A percentile compares a stretch with the other conserved stretches of the same genome.
Evolutionary conservation across 441 rosid species (phyloP).

Genomic region (Gossypium laxum): DNA sequence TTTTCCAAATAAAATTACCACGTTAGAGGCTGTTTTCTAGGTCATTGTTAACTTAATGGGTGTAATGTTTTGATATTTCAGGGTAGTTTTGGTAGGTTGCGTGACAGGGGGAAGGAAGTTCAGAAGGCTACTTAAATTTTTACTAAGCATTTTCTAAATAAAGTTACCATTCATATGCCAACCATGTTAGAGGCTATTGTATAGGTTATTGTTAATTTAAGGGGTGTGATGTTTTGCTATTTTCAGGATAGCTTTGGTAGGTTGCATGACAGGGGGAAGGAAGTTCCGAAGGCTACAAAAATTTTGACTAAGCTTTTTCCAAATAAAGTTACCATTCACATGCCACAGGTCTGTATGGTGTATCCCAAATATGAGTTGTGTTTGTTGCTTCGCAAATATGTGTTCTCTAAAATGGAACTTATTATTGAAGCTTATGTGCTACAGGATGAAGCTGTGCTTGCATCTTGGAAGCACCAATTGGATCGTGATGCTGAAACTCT

Average conservation of each 20-base stretch:
- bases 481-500: constrained; percentile 70
- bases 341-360: constrained; percentile 53
- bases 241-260: constrained; percentile 75
- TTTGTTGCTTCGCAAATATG: background rate
- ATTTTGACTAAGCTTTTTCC: constrained; percentile 63
- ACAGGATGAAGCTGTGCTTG: constrained; percentile 58
- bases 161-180: constrained; percentile 69
- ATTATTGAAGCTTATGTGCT: constrained; percentile 13
- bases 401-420: background rate
- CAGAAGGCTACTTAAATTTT: constrained; percentile 57
- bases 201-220: constrained; percentile 16
- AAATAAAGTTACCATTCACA: constrained; percentile 61
- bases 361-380: background rate
- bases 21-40: background rate
- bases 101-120: constrained; percentile 66
- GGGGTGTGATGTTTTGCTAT: constrained; percentile 18
- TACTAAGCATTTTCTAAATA: constrained; percentile 63
- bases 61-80: constrained; percentile 20
- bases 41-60: background rate
- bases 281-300: constrained; percentile 61
- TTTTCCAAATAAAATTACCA: constrained; percentile 40
- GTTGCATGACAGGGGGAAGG: constrained; percentile 67
- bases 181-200: background rate
- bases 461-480: constrained; percentile 61
- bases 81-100: constrained; percentile 72